These are phyloP conservation scores for Pyrus hybrid DNA, from an alignment of 331 rosid species.

Conservation along the genomic window DNA sequence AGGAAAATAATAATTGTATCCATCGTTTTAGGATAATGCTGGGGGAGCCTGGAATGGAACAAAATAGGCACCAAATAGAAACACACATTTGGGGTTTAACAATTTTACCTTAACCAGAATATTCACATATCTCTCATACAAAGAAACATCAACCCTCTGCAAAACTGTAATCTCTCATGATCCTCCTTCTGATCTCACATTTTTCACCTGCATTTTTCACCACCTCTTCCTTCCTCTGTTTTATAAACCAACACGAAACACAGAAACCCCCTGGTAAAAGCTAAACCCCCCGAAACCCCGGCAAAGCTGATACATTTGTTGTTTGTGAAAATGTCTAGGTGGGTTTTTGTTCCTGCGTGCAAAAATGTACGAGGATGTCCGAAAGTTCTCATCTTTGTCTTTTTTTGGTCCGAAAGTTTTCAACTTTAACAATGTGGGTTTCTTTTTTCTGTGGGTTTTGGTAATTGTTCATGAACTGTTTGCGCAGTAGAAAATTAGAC, in stretches of 20 bases:
- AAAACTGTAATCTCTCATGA: background rate
- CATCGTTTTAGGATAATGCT: background rate
- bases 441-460: background rate
- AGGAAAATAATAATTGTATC: background rate
- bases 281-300: background rate
- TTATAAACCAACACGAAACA: background rate
- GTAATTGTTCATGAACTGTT: background rate
- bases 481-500: slow-evolving; percentile 19
- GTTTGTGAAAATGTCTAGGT: slow-evolving; percentile 39
- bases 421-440: slow-evolving; percentile 13
- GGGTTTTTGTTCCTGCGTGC: slow-evolving; percentile 2
- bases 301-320: background rate
- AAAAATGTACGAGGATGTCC: background rate
- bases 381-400: background rate
- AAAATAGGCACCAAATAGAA: slow-evolving; percentile 3
- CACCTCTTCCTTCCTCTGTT: background rate
- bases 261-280: background rate
- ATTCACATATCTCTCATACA: slow-evolving; percentile 26
- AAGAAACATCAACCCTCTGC: slow-evolving; percentile 16
- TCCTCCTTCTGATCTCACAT: background rate
- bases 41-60: background rate
- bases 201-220: background rate
- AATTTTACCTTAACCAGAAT: slow-evolving; percentile 13
- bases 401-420: background rate
- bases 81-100: background rate